These are phyloP conservation scores for Aspergillus oerlinghausenensis DNA, from an alignment of 2,329 filamentous ascomycete species.

Conservation along the genomic window DNA sequence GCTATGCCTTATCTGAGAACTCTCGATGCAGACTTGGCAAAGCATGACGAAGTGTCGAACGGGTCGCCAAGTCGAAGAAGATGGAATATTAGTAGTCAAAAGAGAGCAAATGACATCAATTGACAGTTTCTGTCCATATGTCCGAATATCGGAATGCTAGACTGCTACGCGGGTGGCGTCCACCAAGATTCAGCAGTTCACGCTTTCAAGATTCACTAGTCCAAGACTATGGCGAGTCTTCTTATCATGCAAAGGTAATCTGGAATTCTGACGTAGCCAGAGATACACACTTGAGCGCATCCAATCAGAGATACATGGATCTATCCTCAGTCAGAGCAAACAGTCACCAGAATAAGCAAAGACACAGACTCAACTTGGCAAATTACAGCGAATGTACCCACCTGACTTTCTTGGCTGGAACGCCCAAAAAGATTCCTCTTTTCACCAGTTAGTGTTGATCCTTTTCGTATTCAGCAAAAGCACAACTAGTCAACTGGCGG, in stretches of 20 bases:
- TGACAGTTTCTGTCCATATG: no score
- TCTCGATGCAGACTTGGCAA: no score
- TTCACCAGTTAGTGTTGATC: background rate
- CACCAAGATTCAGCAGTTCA: no score
- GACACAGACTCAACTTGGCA: background rate
- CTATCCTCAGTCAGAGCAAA: background rate
- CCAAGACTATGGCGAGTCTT: no score
- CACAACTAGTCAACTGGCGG: background rate
- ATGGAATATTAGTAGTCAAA: background rate
- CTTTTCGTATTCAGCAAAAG: background rate
- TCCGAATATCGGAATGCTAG: no score
- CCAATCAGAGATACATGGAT: background rate
- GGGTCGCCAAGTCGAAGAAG: background rate
- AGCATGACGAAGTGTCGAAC: no score
- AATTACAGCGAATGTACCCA: background rate
- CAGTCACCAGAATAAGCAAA: background rate
- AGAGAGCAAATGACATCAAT: background rate
- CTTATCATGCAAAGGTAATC: no score
- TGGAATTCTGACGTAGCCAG: background rate
- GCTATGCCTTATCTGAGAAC: no score
- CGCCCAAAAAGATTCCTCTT: background rate
- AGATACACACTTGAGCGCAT: background rate
- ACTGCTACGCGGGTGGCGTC: no score
- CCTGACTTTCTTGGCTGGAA: background rate
- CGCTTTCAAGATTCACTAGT: no score